Evolutionary conservation across 208 protist species (phyloP).

Genomic region (Trypanosoma platydactyli): DNA sequence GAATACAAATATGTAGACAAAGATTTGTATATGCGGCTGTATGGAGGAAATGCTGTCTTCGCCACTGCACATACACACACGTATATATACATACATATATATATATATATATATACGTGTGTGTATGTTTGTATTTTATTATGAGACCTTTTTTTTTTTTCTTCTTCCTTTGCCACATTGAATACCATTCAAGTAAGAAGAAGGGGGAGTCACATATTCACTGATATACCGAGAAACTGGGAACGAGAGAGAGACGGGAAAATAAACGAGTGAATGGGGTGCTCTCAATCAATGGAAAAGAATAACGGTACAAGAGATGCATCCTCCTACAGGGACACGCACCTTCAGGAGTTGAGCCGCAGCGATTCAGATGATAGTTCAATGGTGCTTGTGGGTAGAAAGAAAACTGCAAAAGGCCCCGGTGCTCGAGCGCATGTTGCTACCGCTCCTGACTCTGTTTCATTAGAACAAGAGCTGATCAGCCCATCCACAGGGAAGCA

Average conservation of each 20-base stretch:
- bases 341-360: not conserved
- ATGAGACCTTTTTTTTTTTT: constrained; percentile 15
- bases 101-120: constrained; percentile 17
- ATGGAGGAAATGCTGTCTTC: not conserved
- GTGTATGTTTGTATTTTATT: constrained; percentile 1
- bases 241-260: not conserved
- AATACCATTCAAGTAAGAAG: not conserved
- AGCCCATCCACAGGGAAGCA: not conserved
- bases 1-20: constrained; percentile 6
- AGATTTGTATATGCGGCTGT: not conserved
- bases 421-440: not conserved
- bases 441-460: not conserved
- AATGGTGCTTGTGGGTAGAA: not conserved
- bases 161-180: not conserved
- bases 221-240: constrained; percentile 9
- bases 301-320: not conserved
- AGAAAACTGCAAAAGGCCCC: not conserved
- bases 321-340: not conserved
- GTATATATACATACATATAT: constrained; percentile 1
- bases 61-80: no score
- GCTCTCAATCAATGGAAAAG: not conserved
- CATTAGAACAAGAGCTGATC: not conserved
- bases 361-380: not conserved
- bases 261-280: constrained; percentile 7
- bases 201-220: constrained; percentile 1